phyloP scores from a whole-genome alignment of 495 filamentous ascomycete species.

The Parachaetomium inaequale region DNA sequence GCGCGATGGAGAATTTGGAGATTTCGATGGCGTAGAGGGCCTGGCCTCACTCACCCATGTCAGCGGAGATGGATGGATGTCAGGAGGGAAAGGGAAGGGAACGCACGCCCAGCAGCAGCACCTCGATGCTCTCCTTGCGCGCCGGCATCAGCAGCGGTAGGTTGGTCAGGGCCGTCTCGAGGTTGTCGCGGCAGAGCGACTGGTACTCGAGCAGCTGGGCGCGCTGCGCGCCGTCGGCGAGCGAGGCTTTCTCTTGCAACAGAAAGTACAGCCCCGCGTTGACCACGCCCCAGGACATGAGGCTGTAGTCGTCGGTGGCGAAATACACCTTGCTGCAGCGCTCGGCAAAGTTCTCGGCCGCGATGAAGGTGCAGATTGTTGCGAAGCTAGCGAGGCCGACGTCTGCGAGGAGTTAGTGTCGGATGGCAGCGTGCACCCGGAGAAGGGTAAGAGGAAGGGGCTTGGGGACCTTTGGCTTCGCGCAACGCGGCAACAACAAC shows the following conservation, averaged over 20 bases:
- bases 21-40: slow-evolving; percentile 57
- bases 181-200: slow-evolving; percentile 51
- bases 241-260: slow-evolving; percentile 49
- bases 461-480: slow-evolving; percentile 37
- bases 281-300: slow-evolving; percentile 53
- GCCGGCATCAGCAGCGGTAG: slow-evolving; percentile 58
- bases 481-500: slow-evolving; percentile 51
- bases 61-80: too few species aligned
- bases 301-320: slow-evolving; percentile 53
- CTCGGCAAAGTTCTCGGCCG: slow-evolving; percentile 54
- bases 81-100: neutral
- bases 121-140: slow-evolving; percentile 55
- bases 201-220: slow-evolving; percentile 38
- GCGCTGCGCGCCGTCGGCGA: slow-evolving; percentile 29
- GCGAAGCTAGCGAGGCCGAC: slow-evolving; percentile 39
- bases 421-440: neutral
- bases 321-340: slow-evolving; percentile 59
- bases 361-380: slow-evolving; percentile 41
- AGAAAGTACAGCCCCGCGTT: slow-evolving; percentile 56
- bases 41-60: too few species aligned
- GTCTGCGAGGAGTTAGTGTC: slow-evolving; percentile 26
- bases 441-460: neutral
- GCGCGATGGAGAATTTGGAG: slow-evolving; percentile 60
- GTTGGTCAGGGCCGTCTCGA: slow-evolving; percentile 56
- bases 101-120: slow-evolving; percentile 54